Base-by-base conservation (phyloP, 1,284 basidiomycete species). In the Ustilago bromivora region DNA sequence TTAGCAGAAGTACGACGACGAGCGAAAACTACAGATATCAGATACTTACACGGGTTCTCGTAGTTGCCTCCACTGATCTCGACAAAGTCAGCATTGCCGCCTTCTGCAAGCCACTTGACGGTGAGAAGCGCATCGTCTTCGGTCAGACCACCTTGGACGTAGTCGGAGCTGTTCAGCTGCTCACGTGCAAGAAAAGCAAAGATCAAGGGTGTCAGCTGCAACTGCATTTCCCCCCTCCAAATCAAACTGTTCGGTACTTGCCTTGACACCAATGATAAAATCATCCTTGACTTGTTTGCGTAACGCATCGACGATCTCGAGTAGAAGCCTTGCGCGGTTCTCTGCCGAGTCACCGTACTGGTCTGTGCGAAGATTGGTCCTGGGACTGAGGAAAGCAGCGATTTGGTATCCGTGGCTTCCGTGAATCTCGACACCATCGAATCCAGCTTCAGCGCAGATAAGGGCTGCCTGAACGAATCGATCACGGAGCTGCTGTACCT, bases 351-450 rank as follows among this genome's bases (percentile, higher is more conserved):
- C 71, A 9, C 84, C 88, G 87, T 91, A 96, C 35, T 87, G 88
- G 85, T 93, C 92, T 31, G 78, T 86, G 23, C 93, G 90, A 13
- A 86, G 77, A 84, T 96, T 96, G 43, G 91, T 91, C 92, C 94
- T 77, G 1, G 60, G 90, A 4, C 92, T 94, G 46, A 98, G 88
- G 84, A 96, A 96, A 76, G 94, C 91, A 0, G 94, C 90, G 17
- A 98, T 88, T 19, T 97, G 89, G 85, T 97, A 88, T 32, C 95
- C 95, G 87, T 97, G 95, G 2, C 93, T 92, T 36, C 90, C 92
- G 86, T 98, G 96, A 23, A 98, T 77, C 83, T 98, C 91, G 12
- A 97, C 88, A 0, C 96, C 96, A 79, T 97, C 94, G 84, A 96
- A 97, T 0, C 94, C 94, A 32, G 92, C 88, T 61, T 80, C 70